These are phyloP conservation scores for Phytophthora hibernalis DNA, from an alignment of 352 stramenopile species.

Conservation along the genomic window DNA sequence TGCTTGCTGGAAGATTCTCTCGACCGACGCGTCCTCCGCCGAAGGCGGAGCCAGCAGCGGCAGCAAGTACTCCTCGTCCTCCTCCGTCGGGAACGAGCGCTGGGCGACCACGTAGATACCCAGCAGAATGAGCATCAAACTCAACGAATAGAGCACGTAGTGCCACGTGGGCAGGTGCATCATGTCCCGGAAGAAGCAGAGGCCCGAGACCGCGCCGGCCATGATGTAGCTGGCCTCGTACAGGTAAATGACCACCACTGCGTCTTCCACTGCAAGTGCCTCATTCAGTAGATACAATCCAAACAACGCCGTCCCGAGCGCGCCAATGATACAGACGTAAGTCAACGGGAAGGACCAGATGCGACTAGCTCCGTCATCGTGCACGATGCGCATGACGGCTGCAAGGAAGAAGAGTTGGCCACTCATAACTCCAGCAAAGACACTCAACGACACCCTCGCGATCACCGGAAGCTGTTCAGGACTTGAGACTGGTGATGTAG, in stretches of 20 bases:
- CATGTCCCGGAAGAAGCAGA: conserved; percentile 89
- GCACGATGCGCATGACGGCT: conserved; percentile 66
- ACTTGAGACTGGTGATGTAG: conserved; percentile 32
- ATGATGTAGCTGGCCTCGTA: conserved; percentile 88
- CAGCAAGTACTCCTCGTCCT: conserved; percentile 69
- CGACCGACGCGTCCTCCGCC: conserved; percentile 50
- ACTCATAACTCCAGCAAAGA: conserved; percentile 75
- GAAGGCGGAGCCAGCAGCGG: conserved; percentile 56
- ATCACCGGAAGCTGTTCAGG: conserved; percentile 41
- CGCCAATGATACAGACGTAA: conserved; percentile 71
- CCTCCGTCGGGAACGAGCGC: conserved; percentile 41
- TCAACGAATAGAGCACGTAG: conserved; percentile 79
- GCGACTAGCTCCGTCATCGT: conserved; percentile 54
- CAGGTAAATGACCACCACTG: conserved; percentile 84
- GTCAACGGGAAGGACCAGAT: conserved; percentile 69
- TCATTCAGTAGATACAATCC: conserved; percentile 81
- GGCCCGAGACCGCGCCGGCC: conserved; percentile 69
- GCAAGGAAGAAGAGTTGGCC: conserved; percentile 85
- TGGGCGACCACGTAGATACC: conserved; percentile 79
- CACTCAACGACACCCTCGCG: conserved; percentile 61
- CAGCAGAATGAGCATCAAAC: conserved; percentile 70
- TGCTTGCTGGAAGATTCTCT: conserved; percentile 60
- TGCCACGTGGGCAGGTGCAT: conserved; percentile 65
- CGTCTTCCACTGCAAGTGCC: conserved; percentile 83
- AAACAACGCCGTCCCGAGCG: conserved; percentile 66